Percentiles rank a stretch among this genome's conserved stretches.
phyloP scores from a whole-genome alignment of 1,284 basidiomycete species.

The Exobasidium cylindrosporum region DNA sequence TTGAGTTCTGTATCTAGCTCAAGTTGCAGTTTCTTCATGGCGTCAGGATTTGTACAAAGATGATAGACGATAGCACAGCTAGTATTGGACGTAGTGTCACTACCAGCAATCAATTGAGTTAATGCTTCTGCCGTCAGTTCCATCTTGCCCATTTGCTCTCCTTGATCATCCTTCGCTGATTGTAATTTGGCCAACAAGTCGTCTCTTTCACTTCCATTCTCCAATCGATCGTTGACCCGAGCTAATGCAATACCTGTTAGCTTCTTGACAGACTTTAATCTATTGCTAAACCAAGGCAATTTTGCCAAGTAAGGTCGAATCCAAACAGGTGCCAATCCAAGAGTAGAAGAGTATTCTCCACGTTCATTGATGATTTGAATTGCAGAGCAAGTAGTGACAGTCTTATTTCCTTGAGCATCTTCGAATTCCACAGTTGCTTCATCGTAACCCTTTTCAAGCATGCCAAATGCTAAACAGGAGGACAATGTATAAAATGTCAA shows the following conservation, averaged over 20 bases:
- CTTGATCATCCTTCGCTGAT: conserved; percentile 71
- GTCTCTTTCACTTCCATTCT: conserved; percentile 61
- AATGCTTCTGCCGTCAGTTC: conserved; percentile 80
- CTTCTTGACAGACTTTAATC: conserved; percentile 68
- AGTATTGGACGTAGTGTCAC: conserved; percentile 48
- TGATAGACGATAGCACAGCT: conserved; percentile 68
- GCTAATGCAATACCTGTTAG: conserved; percentile 67
- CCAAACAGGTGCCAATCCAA: conserved; percentile 73
- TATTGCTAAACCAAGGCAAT: conserved; percentile 68
- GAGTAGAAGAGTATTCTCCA: conserved; percentile 79
- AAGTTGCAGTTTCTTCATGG: conserved; percentile 69
- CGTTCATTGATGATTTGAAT: conserved; percentile 83
- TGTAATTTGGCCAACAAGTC: conserved; percentile 79
- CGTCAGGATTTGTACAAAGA: conserved; percentile 67
- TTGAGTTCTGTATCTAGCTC: conserved; percentile 68
- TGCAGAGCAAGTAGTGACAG: conserved; percentile 66
- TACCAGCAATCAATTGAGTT: conserved; percentile 73
- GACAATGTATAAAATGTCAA: no score
- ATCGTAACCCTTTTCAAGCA: conserved; percentile 74
- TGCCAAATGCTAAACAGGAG: conserved; percentile 72
- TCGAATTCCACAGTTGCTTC: conserved; percentile 63
- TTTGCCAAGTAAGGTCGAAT: conserved; percentile 33
- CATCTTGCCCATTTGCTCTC: conserved; percentile 71
- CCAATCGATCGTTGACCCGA: conserved; percentile 72
- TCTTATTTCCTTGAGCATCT: conserved; percentile 57